These are phyloP conservation scores for Debaryomyces subglobosus DNA, from an alignment of 1,139 yeast species.

Conservation along the genomic window DNA sequence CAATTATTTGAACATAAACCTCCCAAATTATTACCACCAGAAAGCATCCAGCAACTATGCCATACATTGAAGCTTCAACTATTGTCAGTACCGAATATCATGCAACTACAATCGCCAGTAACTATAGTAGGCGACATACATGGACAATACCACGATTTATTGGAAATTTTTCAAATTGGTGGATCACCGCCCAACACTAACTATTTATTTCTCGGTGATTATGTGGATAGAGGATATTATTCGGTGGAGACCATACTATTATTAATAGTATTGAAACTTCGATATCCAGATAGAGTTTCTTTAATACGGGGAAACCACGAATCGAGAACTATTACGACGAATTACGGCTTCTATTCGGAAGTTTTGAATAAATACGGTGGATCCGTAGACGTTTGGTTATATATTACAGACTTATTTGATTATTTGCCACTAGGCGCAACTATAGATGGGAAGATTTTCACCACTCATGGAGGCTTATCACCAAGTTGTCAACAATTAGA, in stretches of 20 bases:
- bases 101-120: conserved; percentile 81
- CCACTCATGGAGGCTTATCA: conserved; percentile 95
- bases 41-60: conserved; percentile 46
- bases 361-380: conserved; percentile 87
- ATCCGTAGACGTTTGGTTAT: conserved; percentile 77
- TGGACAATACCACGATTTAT: conserved; percentile 92
- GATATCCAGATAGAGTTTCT: conserved; percentile 83
- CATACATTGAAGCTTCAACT: conserved; percentile 46
- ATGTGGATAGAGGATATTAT: conserved; percentile 86
- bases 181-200: conserved; percentile 94
- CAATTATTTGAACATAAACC: conserved; percentile 47
- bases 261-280: conserved; percentile 76
- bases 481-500: conserved; percentile 94
- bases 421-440: conserved; percentile 88
- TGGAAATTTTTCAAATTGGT: conserved; percentile 91
- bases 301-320: conserved; percentile 94
- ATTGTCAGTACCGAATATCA: conserved; percentile 63
- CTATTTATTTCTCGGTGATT: conserved; percentile 90
- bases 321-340: conserved; percentile 92
- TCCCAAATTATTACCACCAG: conserved; percentile 47
- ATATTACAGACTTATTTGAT: conserved; percentile 91
- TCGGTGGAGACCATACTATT: conserved; percentile 90
- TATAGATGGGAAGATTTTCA: conserved; percentile 89
- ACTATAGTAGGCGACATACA: conserved; percentile 99
- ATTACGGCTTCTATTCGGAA: conserved; percentile 95